Percentiles rank a stretch among this genome's conserved stretches.
These are phyloP conservation scores for Lentinula edodes DNA, from an alignment of 768 basidiomycete genomes.

Conservation along the genomic window DNA sequence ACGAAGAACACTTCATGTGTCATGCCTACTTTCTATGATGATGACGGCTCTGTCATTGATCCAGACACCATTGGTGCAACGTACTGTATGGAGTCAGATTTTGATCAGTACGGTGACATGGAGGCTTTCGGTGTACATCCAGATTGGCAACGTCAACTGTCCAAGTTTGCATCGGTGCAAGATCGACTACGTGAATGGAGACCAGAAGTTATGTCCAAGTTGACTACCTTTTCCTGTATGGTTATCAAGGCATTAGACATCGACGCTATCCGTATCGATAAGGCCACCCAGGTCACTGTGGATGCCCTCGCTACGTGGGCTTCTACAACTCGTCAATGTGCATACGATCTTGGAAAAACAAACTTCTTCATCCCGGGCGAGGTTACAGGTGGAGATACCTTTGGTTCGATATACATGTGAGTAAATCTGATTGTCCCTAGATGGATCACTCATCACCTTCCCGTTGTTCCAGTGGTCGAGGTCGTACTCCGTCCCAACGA, in stretches of 20 bases:
- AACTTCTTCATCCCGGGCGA: conserved; percentile 93
- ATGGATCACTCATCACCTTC: neutral
- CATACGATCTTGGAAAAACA: conserved; percentile 64
- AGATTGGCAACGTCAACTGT: conserved; percentile 6
- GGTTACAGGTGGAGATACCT: conserved; percentile 91
- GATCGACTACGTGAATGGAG: conserved; percentile 95
- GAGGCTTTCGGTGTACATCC: conserved; percentile 93
- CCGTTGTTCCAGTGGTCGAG: conserved; percentile 60
- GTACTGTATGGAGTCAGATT: conserved; percentile 80
- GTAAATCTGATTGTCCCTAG: conserved; percentile 18
- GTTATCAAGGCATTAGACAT: conserved; percentile 84
- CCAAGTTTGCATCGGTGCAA: conserved; percentile 71
- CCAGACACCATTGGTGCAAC: neutral
- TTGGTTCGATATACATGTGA: conserved; percentile 81
- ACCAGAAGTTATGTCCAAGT: conserved; percentile 69
- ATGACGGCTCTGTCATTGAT: conserved; percentile 42
- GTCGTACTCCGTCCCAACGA: conserved; percentile 68
- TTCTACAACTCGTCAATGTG: conserved; percentile 68
- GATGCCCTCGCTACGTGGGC: conserved; percentile 78
- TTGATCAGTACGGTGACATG: conserved; percentile 95
- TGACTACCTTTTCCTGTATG: conserved; percentile 79
- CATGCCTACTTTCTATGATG: conserved; percentile 76
- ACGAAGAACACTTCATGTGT: conserved; percentile 67
- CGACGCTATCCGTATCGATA: conserved; percentile 94
- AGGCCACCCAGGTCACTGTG: conserved; percentile 87